Base-by-base conservation (phyloP, 106 monocot genomes). In the Apostasia ramifera region DNA sequence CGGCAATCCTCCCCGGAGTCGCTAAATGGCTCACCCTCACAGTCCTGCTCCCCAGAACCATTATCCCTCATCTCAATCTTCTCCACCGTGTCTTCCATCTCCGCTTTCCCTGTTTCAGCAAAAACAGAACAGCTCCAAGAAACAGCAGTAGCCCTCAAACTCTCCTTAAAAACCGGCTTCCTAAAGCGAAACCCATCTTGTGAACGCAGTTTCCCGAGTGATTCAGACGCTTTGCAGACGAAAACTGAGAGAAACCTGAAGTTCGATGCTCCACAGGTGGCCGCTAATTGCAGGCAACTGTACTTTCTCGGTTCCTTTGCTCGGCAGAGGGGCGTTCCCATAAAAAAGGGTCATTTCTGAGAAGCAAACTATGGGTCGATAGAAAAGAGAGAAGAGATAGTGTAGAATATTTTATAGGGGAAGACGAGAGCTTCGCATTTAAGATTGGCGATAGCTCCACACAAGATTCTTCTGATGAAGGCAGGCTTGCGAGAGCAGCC, bases 11-110 rank as follows among this genome's bases (percentile, higher is more conserved):
- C 80, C 14, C 46, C 73, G 4, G 77, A 83, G 48, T 87, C 87
- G 51, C 78, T 74, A 59, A 74, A 81, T 7, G 70, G 66, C 68
- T 81, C 81, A 26, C 63, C 70, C 57, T 71, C 79, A 39, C 54
- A 61, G 14, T 53, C 77, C 42, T 40, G 6, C 1, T 42, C 61
- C 1, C 44, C 63, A 40, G 39, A 43, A 11, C 14, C 61, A 49
- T 50, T 41, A 47, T 56, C 68, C 8, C 60, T 55, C 39, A 9
- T 14, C 8, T 11, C 60, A 1, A 47, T 14, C 56, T 68, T 57
- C 61, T 56, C 76, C 40, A 50, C 59, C 50, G 2, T 47, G 53
- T 14, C 63, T 47, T 70, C 84, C 84, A 84, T 84, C 10, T 26
- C 70, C 4, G 73, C 10, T 66, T 39, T 53, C 54, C 3, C 57